These are phyloP conservation scores for Termitomyces sp. DNA, from an alignment of 768 basidiomycete genomes.

Conservation along the genomic window DNA sequence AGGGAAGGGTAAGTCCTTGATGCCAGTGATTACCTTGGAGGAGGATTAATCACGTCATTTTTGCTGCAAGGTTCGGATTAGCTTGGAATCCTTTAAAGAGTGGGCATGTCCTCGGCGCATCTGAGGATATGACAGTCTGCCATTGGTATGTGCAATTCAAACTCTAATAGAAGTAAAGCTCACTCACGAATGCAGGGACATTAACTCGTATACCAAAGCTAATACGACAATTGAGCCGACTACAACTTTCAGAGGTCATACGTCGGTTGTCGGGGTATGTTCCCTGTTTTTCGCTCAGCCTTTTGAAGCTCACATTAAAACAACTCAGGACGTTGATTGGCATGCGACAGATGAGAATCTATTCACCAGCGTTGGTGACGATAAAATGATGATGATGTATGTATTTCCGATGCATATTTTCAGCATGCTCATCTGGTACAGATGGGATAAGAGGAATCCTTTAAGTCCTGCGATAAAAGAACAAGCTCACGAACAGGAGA, in stretches of 20 bases:
- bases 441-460: slow-evolving; percentile 89
- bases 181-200: slow-evolving; percentile 59
- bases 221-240: slow-evolving; percentile 82
- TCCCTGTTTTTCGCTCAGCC: background rate
- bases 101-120: slow-evolving; percentile 86
- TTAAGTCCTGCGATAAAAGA: slow-evolving; percentile 64
- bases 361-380: slow-evolving; percentile 95
- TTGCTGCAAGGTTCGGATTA: slow-evolving; percentile 70
- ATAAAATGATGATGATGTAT: slow-evolving; percentile 90
- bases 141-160: slow-evolving; percentile 59
- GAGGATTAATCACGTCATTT: slow-evolving; percentile 7
- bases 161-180: background rate
- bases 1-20: slow-evolving; percentile 79
- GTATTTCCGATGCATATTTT: slow-evolving; percentile 22
- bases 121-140: slow-evolving; percentile 94
- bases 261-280: slow-evolving; percentile 86
- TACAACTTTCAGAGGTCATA: slow-evolving; percentile 81
- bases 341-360: slow-evolving; percentile 75
- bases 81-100: slow-evolving; percentile 85
- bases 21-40: background rate
- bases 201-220: slow-evolving; percentile 80
- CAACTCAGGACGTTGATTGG: slow-evolving; percentile 90
- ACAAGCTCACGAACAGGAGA: slow-evolving; percentile 87
- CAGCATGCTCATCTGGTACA: slow-evolving; percentile 23
- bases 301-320: background rate